Conservation (phyloP, 2,329 filamentous ascomycete genomes). For the Fusarium sp. region DNA sequence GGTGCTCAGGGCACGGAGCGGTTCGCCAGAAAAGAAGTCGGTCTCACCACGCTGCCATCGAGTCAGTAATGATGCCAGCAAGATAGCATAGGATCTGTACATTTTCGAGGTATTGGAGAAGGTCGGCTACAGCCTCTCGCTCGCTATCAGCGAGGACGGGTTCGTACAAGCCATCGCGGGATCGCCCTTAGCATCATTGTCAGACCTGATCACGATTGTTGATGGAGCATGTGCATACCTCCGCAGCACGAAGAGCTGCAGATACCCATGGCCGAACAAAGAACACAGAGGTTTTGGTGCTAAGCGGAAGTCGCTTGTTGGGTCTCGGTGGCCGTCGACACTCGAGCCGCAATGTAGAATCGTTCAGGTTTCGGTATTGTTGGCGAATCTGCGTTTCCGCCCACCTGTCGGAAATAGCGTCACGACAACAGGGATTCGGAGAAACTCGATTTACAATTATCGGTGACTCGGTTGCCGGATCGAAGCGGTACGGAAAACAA, state of each 20-base stretch:
- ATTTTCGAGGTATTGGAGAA: slow-evolving; percentile 95
- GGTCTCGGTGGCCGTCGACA: slow-evolving; percentile 19
- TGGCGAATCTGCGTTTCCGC: slow-evolving; percentile 15
- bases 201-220: slow-evolving; percentile 22
- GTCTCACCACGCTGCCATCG: slow-evolving; percentile 83
- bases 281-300: slow-evolving; percentile 26
- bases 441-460: slow-evolving; percentile 40
- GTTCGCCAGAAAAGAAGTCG: slow-evolving; percentile 97
- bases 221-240: slow-evolving; percentile 44
- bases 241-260: slow-evolving; percentile 69
- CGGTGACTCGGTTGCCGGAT: slow-evolving; percentile 26
- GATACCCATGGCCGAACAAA: slow-evolving; percentile 64
- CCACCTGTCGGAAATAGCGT: slow-evolving; percentile 40
- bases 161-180: slow-evolving; percentile 84
- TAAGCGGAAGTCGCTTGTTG: slow-evolving; percentile 11
- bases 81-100: slow-evolving; percentile 60
- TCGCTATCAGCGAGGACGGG: slow-evolving; percentile 93
- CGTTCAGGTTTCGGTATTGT: slow-evolving; percentile 28
- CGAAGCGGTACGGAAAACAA: slow-evolving; percentile 24
- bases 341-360: slow-evolving; percentile 24
- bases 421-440: slow-evolving; percentile 34
- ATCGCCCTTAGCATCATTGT: slow-evolving; percentile 64
- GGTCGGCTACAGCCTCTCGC: slow-evolving; percentile 93
- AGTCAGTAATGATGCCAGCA: slow-evolving; percentile 44
- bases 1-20: slow-evolving; percentile 90